These are phyloP conservation scores for Boletus reticuloceps DNA, from an alignment of 768 basidiomycete species.

Conservation along the genomic window DNA sequence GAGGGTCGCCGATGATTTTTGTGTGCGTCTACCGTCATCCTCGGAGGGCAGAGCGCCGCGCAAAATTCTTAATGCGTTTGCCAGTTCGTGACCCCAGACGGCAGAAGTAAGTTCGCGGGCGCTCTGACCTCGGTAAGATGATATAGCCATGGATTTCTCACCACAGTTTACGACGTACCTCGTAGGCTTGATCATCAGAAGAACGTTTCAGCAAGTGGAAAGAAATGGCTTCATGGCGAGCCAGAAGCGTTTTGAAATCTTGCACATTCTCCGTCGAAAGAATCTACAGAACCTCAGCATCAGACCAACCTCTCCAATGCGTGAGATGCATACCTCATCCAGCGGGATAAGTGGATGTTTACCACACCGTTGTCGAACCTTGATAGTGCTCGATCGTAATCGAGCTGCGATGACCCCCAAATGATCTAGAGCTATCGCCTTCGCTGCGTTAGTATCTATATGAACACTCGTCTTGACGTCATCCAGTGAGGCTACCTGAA, in stretches of 20 bases:
- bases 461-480: slow-evolving; percentile 68
- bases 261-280: slow-evolving; percentile 47
- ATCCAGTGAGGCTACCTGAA: slow-evolving; percentile 76
- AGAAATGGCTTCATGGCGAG: slow-evolving; percentile 62
- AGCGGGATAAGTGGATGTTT: slow-evolving; percentile 50
- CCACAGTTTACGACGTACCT: slow-evolving; percentile 44
- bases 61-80: slow-evolving; percentile 60
- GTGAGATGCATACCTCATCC: slow-evolving; percentile 56
- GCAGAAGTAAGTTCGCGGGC: slow-evolving; percentile 80
- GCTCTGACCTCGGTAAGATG: slow-evolving; percentile 42
- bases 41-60: slow-evolving; percentile 48
- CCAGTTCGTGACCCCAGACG: slow-evolving; percentile 80
- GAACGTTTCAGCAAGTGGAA: slow-evolving; percentile 68
- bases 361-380: slow-evolving; percentile 30
- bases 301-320: background rate
- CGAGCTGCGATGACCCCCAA: slow-evolving; percentile 89
- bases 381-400: slow-evolving; percentile 58
- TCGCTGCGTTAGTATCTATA: slow-evolving; percentile 79
- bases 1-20: slow-evolving; percentile 6
- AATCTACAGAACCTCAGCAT: slow-evolving; percentile 39
- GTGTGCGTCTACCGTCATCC: slow-evolving; percentile 30
- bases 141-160: background rate
- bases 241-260: slow-evolving; percentile 56
- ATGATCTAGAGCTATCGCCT: slow-evolving; percentile 89
- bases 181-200: slow-evolving; percentile 76